Evolutionary conservation across 2,329 filamentous ascomycete species (phyloP).

Genomic region (Podosphaera fusca): DNA sequence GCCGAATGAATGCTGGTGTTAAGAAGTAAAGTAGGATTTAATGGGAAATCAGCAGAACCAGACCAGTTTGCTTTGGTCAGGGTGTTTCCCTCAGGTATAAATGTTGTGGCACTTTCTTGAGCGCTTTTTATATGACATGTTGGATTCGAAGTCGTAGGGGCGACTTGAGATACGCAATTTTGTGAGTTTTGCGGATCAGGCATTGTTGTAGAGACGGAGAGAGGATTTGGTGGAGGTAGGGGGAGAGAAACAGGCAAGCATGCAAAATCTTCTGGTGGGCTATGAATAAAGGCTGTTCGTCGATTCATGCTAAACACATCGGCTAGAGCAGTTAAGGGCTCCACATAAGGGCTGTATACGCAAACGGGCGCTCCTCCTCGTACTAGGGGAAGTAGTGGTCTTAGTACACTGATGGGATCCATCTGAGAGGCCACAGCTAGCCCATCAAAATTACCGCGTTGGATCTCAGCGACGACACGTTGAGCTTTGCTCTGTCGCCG

Average conservation of each 20-base stretch:
- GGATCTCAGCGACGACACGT: conserved; percentile 50
- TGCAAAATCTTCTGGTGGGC: conserved; percentile 23
- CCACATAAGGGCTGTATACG: conserved; percentile 61
- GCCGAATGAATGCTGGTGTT: conserved; percentile 63
- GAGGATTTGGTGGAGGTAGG: conserved; percentile 5
- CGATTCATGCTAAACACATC: conserved; percentile 70
- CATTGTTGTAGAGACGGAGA: neutral
- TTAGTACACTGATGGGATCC: conserved; percentile 56
- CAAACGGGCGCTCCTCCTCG: conserved; percentile 65
- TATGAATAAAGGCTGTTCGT: conserved; percentile 47
- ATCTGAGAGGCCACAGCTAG: conserved; percentile 64
- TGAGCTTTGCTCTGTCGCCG: conserved; percentile 55
- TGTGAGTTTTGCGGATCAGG: too few relatives aligned
- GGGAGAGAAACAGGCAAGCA: conserved; percentile 9
- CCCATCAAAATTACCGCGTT: conserved; percentile 57
- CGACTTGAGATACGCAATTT: too few relatives aligned
- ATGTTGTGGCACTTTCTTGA: too few relatives aligned
- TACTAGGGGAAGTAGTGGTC: conserved; percentile 54
- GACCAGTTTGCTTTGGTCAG: conserved; percentile 20
- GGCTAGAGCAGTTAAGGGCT: conserved; percentile 52
- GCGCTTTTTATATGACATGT: conserved; percentile 15
- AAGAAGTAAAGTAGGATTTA: conserved; percentile 69
- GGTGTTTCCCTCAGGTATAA: too few relatives aligned
- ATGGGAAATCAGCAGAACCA: conserved; percentile 52
- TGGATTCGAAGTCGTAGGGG: conserved; percentile 20